Conservation (phyloP, 305 asterid genomes). For the Fraxinus nigra region DNA sequence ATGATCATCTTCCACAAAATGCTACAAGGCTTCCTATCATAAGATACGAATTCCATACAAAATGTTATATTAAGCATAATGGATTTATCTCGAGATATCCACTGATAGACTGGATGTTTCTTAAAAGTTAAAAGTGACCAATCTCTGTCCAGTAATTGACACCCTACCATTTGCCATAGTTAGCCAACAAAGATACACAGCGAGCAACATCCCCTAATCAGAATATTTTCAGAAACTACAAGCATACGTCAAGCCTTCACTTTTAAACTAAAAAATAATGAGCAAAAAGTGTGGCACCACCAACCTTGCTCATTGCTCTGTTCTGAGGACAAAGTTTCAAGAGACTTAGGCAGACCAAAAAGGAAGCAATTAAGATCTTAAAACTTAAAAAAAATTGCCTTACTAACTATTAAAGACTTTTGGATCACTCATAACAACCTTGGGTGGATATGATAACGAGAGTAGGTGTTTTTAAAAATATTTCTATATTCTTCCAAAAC, state of each 20-base stretch:
- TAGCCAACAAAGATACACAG: neutral
- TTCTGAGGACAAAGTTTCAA: neutral
- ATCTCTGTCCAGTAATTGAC: neutral
- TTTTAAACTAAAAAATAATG: neutral
- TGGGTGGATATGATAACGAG: neutral
- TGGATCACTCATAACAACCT: neutral
- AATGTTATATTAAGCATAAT: neutral
- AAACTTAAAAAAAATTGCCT: neutral
- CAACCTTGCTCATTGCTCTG: neutral
- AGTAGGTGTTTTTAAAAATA: neutral
- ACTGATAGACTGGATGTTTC: neutral
- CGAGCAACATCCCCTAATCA: neutral
- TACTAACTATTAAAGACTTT: neutral
- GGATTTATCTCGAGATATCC: neutral
- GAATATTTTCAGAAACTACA: neutral
- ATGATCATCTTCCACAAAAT: neutral
- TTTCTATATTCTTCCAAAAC: neutral
- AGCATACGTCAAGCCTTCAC: neutral
- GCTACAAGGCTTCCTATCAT: neutral
- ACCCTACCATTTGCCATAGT: neutral
- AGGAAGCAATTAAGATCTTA: neutral
- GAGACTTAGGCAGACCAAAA: neutral
- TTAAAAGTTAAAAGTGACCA: neutral
- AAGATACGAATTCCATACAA: neutral
- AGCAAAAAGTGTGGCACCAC: neutral